A percentile compares a stretch with the other conserved stretches of the same genome.
Conservation (phyloP, 176 grass and related monocot genomes). For the Hyparrhenia diplandra region DNA sequence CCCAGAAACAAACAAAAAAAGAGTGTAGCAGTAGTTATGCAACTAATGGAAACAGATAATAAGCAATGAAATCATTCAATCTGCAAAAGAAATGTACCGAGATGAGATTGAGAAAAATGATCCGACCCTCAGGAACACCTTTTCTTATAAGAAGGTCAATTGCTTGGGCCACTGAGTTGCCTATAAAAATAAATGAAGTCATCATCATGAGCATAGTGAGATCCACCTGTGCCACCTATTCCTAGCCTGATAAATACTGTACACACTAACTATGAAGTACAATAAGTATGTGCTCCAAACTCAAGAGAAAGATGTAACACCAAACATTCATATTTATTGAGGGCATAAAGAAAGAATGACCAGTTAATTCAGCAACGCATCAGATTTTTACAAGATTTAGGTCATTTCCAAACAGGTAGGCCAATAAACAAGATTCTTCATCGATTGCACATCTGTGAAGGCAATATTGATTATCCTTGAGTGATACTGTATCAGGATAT, state of each 20-base stretch:
- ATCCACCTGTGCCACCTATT: neutral
- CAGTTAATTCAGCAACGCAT: neutral
- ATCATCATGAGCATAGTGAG: neutral
- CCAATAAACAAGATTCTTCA: neutral
- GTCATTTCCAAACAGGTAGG: neutral
- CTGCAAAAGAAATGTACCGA: constrained; percentile 46
- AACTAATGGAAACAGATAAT: neutral
- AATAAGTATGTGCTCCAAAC: neutral
- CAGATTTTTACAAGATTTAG: neutral
- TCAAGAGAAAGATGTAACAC: neutral
- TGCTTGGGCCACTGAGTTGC: constrained; percentile 89
- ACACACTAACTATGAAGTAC: neutral
- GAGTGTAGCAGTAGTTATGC: neutral
- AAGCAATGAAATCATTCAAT: neutral
- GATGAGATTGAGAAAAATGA: constrained; percentile 98
- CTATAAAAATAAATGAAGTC: constrained; percentile 27
- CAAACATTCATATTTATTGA: neutral
- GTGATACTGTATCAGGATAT: neutral
- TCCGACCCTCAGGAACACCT: constrained; percentile 81
- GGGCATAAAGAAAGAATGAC: neutral
- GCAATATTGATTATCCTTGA: neutral
- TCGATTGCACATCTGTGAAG: neutral
- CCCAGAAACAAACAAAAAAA: neutral
- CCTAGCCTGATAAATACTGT: neutral
- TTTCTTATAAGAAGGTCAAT: constrained; percentile 96